Evolutionary conservation across 352 stramenopile species (phyloP).

Genomic region (Elongisporangium prolatum): DNA sequence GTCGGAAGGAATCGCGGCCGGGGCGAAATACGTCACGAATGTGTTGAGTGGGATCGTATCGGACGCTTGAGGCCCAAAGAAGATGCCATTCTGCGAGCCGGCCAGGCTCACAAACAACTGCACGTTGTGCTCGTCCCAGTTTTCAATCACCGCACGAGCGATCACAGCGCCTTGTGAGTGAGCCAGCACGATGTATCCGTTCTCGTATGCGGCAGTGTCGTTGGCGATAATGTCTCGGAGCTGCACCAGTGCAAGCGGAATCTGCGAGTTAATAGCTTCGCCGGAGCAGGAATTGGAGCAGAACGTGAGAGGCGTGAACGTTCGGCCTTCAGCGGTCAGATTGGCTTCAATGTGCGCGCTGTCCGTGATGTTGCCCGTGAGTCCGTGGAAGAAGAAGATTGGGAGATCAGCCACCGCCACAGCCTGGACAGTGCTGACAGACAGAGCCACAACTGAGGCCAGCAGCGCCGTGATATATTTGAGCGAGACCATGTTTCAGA

Average conservation of each 20-base stretch:
- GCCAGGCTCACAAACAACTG: constrained; percentile 20
- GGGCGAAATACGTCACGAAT: constrained; percentile 11
- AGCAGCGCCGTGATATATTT: too few relatives aligned
- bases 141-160: constrained; percentile 21
- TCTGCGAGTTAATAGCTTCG: constrained; percentile 11
- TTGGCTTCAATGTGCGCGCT: constrained; percentile 10
- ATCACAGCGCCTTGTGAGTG: constrained; percentile 23
- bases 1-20: constrained; percentile 3
- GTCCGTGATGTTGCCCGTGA: constrained; percentile 2
- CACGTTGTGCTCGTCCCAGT: constrained; percentile 25
- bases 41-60: constrained; percentile 12
- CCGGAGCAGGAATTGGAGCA: constrained; percentile 18
- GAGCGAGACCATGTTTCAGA: too few relatives aligned
- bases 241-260: constrained; percentile 18
- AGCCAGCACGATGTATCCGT: constrained; percentile 27
- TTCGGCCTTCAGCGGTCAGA: constrained; percentile 11
- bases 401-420: constrained; percentile 5
- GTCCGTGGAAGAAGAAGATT: constrained; percentile 29
- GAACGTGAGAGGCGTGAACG: constrained; percentile 20
- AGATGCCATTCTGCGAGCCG: constrained; percentile 22
- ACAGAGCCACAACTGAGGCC: too few relatives aligned
- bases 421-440: too few relatives aligned
- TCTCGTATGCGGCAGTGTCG: constrained; percentile 6
- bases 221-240: constrained; percentile 10
- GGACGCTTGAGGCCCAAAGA: constrained; percentile 20